Base-by-base conservation (phyloP, 768 basidiomycete genomes). In the Melanogaster broomeanus region DNA sequence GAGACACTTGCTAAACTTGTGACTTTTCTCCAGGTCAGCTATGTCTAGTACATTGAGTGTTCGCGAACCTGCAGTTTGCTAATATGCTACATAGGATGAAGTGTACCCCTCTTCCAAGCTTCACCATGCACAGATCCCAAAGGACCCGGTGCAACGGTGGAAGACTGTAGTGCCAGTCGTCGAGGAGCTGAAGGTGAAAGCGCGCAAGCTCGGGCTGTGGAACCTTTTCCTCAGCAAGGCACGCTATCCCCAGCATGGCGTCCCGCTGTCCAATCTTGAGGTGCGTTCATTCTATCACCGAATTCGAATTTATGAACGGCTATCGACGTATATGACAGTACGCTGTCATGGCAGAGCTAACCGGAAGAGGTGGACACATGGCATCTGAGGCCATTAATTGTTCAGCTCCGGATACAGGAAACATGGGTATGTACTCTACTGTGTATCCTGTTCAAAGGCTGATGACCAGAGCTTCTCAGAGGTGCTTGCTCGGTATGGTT, bases 401-500 rank as follows among this genome's bases (percentile, higher is more conserved):
- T 72, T 85, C 94, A 22, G 94, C 95, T 13, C 96, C 96, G 27
- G 96, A 98, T 70, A 98, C 96, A 15, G 96, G 95, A 2, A 98
- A 98, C 69, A 98, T 98, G 94, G 93, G 93, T 91, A 59, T 33
- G 81, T 69, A n/a, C 11, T 35, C 24, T 44, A 15, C 28, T 8
- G 6, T 59, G 45, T 18, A 10, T 37, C 24, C 11, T 21, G 22
- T 4, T 45, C 6, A 18, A 16, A 19, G 24, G 30, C 21, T 18
- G 30, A 12, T 52, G 28, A 33, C 48, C 58, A 37, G 52, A 16
- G 19, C 34, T 34, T 24, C 49, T 49, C 74, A 95, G 95, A 99
- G 91, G 93, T 99, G 19, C 77, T 99, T 52, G 97, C 97, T 30
- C 82, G 89, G 50, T 99, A 95, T 68, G 97, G 90, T n/a, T 88